Base-by-base conservation (phyloP, 2,329 filamentous ascomycete species). In the Gaeumannomyces sp. region DNA sequence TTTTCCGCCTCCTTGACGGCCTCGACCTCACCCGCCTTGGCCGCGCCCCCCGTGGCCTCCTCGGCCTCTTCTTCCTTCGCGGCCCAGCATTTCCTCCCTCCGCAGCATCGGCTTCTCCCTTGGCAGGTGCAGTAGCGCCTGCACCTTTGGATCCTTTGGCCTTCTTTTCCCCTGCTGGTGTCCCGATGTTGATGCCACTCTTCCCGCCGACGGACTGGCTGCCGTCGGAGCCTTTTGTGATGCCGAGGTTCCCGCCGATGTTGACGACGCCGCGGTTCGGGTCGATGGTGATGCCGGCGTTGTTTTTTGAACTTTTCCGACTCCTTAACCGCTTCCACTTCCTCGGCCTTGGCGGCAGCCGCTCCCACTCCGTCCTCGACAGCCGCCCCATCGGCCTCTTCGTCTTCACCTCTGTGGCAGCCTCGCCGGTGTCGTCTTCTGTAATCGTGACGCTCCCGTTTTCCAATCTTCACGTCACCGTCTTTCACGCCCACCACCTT, bases 161-260 rank as follows among this genome's bases (percentile, higher is more conserved):
- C 25, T 50, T 28, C 7, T 53, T 33, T 29, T 8, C 28, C 3
- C 3, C 61, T n/a, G 53, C 56, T 16, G 35, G 56, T 1, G 56
- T 57, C 7, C 61, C 64, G n/a, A 70, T 68, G 64, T 70, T 70
- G 58, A 70, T 70, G 29, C 69, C 68, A 13, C 63, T 64, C 58
- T 67, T 67, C 3, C 69, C 69, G 50, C 69, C 68, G 11, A 70
- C 67, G 2, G 68, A 70, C n/a, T 61, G 62, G 57, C 67, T 68
- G 7, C 68, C 67, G 60, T 70, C 68, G 45, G 65, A 67, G 38
- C 68, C 68, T 60, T 68, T 67, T 22, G 69, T 70, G 66, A 70
- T 70, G 16, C 69, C 69, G 6, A 68, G 65, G 31, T 68, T 64
- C 3, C 69, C 69, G 14, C 69, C 69, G 8, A 68, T 59, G 57